Evolutionary conservation across 202 grass and related monocot species (phyloP), one percentile per base, ranked within the genome.

Genomic region (Digitaria exilis): DNA sequence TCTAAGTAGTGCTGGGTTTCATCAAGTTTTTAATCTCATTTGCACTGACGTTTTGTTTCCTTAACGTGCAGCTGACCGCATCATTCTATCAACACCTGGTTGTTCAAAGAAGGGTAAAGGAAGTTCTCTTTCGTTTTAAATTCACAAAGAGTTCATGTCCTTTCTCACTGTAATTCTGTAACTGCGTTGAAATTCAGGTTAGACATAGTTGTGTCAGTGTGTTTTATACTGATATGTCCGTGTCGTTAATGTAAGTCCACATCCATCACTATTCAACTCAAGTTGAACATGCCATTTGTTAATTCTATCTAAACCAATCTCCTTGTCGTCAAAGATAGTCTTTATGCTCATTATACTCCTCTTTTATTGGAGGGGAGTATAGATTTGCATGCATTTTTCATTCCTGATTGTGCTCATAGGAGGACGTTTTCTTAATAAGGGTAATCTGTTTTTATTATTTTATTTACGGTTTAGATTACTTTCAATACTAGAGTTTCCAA

Each of bases 51-150:
- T 79, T 89, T 64, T 22, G 58, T 75, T 85, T 77, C 78, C 46
- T 81, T 80, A 25, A 59, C 48, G 12, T 56, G 85, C 89, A 98
- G 96, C 77, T 98, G 70, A 93, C 81, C 72, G 78, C 93, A 65
- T 93, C 91, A 48, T 98, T 95, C 79, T 98, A 90, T 86, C 96
- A 95, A 77, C 96, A 95, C 73, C 44, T 95, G 64, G 91, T 98
- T 83, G 93, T 98, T 85, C 93, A 98, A 90, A 90, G 96, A 95
- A 93, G 87, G 85, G 96, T 98, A 92, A 89, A 77, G 18, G 39
- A 21, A 64, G 29, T 54, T 82, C 9, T 61, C n/a, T n/a, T n/a
- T n/a, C n/a, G n/a, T n/a, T n/a, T n/a, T 42, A 14, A 82, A 65
- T 78, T 73, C 0, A 6, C 2, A 29, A 14, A 75, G 2, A 32